These are phyloP conservation scores for Ganoderma sp. DNA, from an alignment of 1,284 basidiomycete species.

Conservation along the genomic window DNA sequence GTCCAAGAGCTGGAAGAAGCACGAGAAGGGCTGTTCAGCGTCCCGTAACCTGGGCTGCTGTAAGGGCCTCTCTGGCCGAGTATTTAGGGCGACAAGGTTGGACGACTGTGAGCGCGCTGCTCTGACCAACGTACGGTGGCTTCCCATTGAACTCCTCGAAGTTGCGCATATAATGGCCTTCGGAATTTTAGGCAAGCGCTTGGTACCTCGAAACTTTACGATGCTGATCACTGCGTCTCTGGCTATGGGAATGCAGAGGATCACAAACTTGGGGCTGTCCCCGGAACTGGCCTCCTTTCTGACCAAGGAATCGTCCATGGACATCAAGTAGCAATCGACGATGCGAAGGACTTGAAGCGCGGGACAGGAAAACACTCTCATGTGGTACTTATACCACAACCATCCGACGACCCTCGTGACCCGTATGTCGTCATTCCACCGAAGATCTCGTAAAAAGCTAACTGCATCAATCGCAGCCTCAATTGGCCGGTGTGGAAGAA, in stretches of 20 bases:
- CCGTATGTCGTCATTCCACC: constrained; percentile 39
- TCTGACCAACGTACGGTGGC: not conserved
- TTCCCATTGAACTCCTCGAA: not conserved
- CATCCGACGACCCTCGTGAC: constrained; percentile 51
- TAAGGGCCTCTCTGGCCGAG: not conserved
- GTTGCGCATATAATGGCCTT: constrained; percentile 41
- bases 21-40: not conserved
- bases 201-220: not conserved
- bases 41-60: constrained; percentile 7
- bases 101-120: not conserved
- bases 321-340: constrained; percentile 43
- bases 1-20: not conserved
- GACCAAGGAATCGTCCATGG: constrained; percentile 48
- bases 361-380: constrained; percentile 48
- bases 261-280: constrained; percentile 44
- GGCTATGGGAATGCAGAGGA: constrained; percentile 40
- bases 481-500: constrained; percentile 56
- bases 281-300: constrained; percentile 51
- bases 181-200: constrained; percentile 46
- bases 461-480: constrained; percentile 35
- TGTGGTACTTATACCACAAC: constrained; percentile 52
- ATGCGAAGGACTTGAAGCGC: constrained; percentile 44
- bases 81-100: constrained; percentile 13
- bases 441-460: not conserved
- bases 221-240: not conserved